phyloP scores from a whole-genome alignment of 306 rosid species.

The Sphenostylis stenocarpa region DNA sequence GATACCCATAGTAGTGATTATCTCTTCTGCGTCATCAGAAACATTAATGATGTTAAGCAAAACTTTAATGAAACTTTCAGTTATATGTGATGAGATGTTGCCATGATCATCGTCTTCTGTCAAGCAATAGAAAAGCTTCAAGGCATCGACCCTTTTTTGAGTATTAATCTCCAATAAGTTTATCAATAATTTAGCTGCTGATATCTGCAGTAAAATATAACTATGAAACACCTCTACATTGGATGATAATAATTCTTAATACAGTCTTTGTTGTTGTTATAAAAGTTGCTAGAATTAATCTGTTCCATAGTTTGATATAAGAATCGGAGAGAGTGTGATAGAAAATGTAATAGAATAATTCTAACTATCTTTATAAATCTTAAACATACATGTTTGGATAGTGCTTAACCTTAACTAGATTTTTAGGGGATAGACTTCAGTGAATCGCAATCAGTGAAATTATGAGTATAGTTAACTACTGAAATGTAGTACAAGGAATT shows the following conservation, averaged over 20 bases:
- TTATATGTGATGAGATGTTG: constrained; percentile 50
- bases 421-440: neutral
- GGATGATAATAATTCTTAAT: neutral
- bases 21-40: constrained; percentile 49
- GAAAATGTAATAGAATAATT: constrained; percentile 2
- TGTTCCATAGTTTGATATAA: neutral
- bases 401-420: neutral
- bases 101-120: constrained; percentile 44
- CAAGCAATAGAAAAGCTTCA: constrained; percentile 53
- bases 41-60: constrained; percentile 46
- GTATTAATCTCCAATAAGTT: constrained; percentile 49
- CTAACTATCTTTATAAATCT: neutral
- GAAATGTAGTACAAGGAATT: neutral
- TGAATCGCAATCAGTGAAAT: neutral
- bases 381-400: neutral
- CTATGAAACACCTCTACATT: neutral
- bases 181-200: constrained; percentile 63
- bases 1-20: constrained; percentile 53
- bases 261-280: neutral
- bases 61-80: constrained; percentile 45
- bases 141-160: constrained; percentile 41
- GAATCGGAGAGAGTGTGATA: neutral
- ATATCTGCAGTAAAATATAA: constrained; percentile 43
- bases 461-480: neutral
- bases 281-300: neutral